A percentile compares a stretch with the other conserved stretches of the same genome.
phyloP scores from a whole-genome alignment of 257 asterid species.

The Jacaranda copaia region DNA sequence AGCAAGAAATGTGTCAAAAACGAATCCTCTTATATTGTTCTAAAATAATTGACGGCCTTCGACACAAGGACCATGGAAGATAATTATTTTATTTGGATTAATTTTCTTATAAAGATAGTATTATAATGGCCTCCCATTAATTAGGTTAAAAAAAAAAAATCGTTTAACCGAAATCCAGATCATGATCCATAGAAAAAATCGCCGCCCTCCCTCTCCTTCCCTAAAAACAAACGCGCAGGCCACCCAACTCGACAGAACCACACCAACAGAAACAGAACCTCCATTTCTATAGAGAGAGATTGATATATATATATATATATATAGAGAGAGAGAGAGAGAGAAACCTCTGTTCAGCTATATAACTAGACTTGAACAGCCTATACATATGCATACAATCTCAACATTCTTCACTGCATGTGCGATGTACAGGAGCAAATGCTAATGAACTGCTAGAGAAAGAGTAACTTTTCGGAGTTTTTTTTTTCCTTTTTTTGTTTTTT shows the following conservation, averaged over 20 bases:
- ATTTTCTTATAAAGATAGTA: neutral
- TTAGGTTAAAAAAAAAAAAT: neutral
- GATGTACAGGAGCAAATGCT: conserved; percentile 37
- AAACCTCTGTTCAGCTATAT: conserved; percentile 28
- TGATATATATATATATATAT: neutral
- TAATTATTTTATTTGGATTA: neutral
- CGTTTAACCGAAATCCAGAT: conserved; percentile 19
- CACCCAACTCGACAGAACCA: conserved; percentile 47
- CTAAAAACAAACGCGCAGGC: conserved; percentile 54
- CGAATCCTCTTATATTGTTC: neutral
- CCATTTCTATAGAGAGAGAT: conserved; percentile 38
- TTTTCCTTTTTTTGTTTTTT: neutral
- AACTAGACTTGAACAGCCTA: conserved; percentile 25
- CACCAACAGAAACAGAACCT: conserved; percentile 40
- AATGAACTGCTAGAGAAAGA: neutral
- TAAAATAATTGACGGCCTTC: neutral
- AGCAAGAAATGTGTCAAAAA: neutral
- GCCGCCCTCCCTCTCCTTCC: conserved; percentile 30
- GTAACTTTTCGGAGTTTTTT: conserved; percentile 13
- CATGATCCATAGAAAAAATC: conserved; percentile 17
- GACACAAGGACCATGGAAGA: neutral
- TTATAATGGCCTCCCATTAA: neutral
- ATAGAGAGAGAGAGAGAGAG: conserved; percentile 10
- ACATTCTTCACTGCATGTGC: conserved; percentile 36
- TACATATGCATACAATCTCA: conserved; percentile 27